Evolutionary conservation across 2,329 filamentous ascomycete genomes (phyloP).

Genomic region (Aureobasidium zeae): DNA sequence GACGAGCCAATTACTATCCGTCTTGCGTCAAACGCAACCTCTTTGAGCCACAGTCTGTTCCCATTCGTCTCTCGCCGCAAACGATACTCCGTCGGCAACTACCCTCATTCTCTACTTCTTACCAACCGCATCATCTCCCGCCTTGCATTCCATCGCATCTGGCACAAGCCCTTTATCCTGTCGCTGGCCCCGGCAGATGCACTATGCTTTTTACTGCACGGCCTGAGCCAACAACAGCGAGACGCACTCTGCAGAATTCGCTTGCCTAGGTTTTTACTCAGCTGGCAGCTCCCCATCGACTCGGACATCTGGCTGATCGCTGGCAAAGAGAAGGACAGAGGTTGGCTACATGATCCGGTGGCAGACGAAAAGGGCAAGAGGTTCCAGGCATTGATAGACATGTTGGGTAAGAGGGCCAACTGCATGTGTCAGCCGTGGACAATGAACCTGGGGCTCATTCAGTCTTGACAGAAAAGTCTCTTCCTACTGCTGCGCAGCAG

Average conservation of each 20-base stretch:
- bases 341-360: conserved; percentile 3
- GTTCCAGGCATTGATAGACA: background rate
- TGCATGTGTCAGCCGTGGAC: background rate
- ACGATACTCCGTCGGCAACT: conserved; percentile 12
- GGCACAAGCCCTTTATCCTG: conserved; percentile 16
- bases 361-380: background rate
- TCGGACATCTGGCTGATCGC: conserved; percentile 17
- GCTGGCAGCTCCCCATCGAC: conserved; percentile 15
- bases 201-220: conserved; percentile 17
- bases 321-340: background rate
- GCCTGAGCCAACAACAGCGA: conserved; percentile 13
- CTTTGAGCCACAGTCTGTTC: conserved; percentile 3
- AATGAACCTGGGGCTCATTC: conserved; percentile 3
- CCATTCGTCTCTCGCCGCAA: conserved; percentile 8
- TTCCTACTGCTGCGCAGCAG: background rate
- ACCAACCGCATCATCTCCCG: conserved; percentile 14
- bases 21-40: conserved; percentile 12
- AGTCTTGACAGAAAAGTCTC: background rate
- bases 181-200: conserved; percentile 15
- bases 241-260: conserved; percentile 14
- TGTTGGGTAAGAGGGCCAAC: conserved; percentile 1
- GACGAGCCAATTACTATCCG: conserved; percentile 6
- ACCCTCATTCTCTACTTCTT: conserved; percentile 14
- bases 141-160: conserved; percentile 14
- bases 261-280: conserved; percentile 15